phyloP scores from a whole-genome alignment of 768 basidiomycete species.

The Asterophora lycoperdoides region DNA sequence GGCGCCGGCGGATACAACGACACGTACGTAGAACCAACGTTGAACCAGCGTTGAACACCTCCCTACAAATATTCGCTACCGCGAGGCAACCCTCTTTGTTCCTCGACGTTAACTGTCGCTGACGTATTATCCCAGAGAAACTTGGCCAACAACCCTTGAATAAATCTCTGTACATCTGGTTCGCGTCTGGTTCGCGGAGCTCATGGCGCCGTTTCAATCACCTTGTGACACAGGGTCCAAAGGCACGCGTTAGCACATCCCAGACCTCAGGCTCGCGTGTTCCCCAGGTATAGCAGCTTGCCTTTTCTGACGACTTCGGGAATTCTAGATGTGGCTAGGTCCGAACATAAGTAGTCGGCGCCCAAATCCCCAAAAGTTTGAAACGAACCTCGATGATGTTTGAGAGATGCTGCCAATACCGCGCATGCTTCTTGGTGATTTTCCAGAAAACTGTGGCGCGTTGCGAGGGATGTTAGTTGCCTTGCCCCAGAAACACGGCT shows the following conservation, averaged over 20 bases:
- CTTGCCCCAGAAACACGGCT: constrained; percentile 8
- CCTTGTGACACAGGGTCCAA: constrained; percentile 40
- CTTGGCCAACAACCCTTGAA: constrained; percentile 30
- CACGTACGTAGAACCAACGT: constrained; percentile 30
- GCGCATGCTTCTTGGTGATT: constrained; percentile 26
- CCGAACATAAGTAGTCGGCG: constrained; percentile 35
- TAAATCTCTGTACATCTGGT: constrained; percentile 30
- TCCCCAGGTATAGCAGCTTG: constrained; percentile 36
- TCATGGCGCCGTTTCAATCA: constrained; percentile 41
- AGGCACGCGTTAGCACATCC: constrained; percentile 41
- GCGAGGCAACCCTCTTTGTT: constrained; percentile 35
- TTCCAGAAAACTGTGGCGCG: constrained; percentile 30
- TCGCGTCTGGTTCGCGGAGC: constrained; percentile 40
- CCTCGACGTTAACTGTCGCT: constrained; percentile 34
- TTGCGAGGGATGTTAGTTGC: constrained; percentile 13
- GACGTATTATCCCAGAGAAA: constrained; percentile 45
- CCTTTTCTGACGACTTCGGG: constrained; percentile 41
- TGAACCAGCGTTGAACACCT: too few species aligned
- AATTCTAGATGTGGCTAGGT: constrained; percentile 49
- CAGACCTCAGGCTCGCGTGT: constrained; percentile 43
- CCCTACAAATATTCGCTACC: constrained; percentile 32
- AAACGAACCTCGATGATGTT: constrained; percentile 32
- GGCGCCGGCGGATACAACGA: constrained; percentile 40
- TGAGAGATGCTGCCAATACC: constrained; percentile 22
- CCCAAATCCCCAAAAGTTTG: constrained; percentile 32